Evolutionary conservation across 2,329 filamentous ascomycete genomes (phyloP).

Genomic region (Chaetomiaceae sp.): DNA sequence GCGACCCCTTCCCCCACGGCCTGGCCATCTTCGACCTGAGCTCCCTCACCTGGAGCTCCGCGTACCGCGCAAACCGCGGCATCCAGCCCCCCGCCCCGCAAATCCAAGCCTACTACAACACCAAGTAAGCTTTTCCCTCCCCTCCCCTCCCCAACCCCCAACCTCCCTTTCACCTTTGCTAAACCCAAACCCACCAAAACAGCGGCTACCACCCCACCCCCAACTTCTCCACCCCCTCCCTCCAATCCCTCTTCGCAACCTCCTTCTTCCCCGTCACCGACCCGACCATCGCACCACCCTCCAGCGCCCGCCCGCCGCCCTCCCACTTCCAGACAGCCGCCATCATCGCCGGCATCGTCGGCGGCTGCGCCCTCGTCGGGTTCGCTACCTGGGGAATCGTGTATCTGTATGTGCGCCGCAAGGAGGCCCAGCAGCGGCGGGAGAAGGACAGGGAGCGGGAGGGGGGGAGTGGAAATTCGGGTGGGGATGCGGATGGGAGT

Average conservation of each 20-base stretch:
- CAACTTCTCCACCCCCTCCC: neutral
- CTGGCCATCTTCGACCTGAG: conserved; percentile 24
- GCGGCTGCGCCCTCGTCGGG: neutral
- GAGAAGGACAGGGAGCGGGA: too few species aligned
- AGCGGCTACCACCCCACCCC: neutral
- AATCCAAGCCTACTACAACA: conserved; percentile 20
- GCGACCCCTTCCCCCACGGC: conserved; percentile 19
- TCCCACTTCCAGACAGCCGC: neutral
- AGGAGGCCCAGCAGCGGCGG: neutral
- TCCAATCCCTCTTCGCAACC: neutral
- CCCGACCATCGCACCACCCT: neutral
- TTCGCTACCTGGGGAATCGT: neutral
- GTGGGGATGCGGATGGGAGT: too few species aligned
- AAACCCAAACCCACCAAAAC: neutral
- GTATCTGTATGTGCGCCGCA: neutral
- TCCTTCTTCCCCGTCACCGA: neutral
- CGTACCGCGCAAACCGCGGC: conserved; percentile 11
- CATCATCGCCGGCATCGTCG: conserved; percentile 1
- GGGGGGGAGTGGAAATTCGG: too few species aligned
- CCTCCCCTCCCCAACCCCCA: too few species aligned
- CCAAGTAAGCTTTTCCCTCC: conserved; percentile 15
- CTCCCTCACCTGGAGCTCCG: conserved; percentile 16
- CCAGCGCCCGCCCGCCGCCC: too few species aligned
- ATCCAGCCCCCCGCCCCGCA: conserved; percentile 14
- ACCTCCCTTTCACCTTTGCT: neutral